phyloP scores from a whole-genome alignment of 2,329 filamentous ascomycete genomes.

The Paecilomyces variotii region DNA sequence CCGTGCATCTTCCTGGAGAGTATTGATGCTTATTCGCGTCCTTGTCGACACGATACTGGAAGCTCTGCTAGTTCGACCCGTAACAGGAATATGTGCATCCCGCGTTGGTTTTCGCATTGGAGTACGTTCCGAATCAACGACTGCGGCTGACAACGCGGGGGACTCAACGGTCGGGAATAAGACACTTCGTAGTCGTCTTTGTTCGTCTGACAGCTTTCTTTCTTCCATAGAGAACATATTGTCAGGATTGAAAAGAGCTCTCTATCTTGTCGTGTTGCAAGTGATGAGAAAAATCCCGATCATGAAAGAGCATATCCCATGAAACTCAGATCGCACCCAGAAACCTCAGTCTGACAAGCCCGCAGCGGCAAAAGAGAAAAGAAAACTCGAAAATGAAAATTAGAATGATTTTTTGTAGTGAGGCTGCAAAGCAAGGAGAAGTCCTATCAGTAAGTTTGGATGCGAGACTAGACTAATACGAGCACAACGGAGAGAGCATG shows the following conservation, averaged over 20 bases:
- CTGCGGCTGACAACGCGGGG: not conserved
- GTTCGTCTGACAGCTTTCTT: not conserved
- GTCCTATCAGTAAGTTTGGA: not conserved
- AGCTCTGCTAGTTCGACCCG: constrained; percentile 17
- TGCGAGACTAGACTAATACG: not conserved
- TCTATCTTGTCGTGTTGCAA: not conserved
- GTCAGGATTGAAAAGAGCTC: not conserved
- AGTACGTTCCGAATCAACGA: not conserved
- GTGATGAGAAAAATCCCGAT: no score
- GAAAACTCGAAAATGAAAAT: not conserved
- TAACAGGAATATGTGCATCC: not conserved
- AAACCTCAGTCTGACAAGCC: not conserved
- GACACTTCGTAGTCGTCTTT: not conserved
- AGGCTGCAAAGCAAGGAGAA: not conserved
- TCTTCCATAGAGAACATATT: not conserved
- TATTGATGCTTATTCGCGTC: constrained; percentile 19
- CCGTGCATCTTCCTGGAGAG: constrained; percentile 14
- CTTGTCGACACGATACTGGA: constrained; percentile 23
- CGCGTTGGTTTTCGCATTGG: constrained; percentile 1
- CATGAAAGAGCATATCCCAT: not conserved
- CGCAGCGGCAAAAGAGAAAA: not conserved
- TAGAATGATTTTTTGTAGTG: not conserved
- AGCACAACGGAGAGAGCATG: not conserved
- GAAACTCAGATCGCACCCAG: not conserved
- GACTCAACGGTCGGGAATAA: not conserved